Conservation (phyloP, 2,329 filamentous ascomycete genomes). For the Chlorencoelia australis region DNA sequence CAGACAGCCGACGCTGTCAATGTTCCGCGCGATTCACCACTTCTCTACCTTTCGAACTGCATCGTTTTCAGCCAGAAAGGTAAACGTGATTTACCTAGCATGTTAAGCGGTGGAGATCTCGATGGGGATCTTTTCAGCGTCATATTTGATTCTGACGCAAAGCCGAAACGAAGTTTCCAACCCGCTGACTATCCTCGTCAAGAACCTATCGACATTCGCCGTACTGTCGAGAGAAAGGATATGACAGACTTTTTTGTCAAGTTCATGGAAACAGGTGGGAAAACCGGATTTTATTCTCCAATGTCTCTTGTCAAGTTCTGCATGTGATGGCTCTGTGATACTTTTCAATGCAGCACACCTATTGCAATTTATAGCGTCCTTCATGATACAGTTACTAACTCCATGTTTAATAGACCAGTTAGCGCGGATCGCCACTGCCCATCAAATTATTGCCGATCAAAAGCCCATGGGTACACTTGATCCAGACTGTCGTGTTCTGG, state of each 20-base stretch:
- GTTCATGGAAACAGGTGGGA: constrained; percentile 61
- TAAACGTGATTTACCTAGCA: constrained; percentile 62
- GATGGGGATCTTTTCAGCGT: constrained; percentile 77
- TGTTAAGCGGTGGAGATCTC: constrained; percentile 71
- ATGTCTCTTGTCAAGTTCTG: too few relatives aligned
- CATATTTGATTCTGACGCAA: constrained; percentile 55
- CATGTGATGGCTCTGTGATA: too few relatives aligned
- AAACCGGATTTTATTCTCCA: too few relatives aligned
- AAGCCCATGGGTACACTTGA: constrained; percentile 40
- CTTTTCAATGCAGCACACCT: too few relatives aligned
- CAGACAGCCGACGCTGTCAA: constrained; percentile 54
- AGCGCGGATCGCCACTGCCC: constrained; percentile 53
- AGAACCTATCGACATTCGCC: constrained; percentile 45
- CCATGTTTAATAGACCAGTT: too few relatives aligned
- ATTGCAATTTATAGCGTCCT: too few relatives aligned
- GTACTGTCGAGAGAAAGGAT: constrained; percentile 49
- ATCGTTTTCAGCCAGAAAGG: constrained; percentile 69
- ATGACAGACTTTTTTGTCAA: constrained; percentile 76
- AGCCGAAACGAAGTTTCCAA: constrained; percentile 33
- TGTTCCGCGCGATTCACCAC: constrained; percentile 48
- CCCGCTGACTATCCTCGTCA: constrained; percentile 63
- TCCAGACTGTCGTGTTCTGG: constrained; percentile 42
- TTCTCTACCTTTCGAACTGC: constrained; percentile 58
- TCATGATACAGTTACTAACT: too few relatives aligned
- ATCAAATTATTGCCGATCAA: constrained; percentile 56